These are phyloP conservation scores for Fusarium sp. DNA, from an alignment of 2,329 filamentous ascomycete species.

Conservation along the genomic window DNA sequence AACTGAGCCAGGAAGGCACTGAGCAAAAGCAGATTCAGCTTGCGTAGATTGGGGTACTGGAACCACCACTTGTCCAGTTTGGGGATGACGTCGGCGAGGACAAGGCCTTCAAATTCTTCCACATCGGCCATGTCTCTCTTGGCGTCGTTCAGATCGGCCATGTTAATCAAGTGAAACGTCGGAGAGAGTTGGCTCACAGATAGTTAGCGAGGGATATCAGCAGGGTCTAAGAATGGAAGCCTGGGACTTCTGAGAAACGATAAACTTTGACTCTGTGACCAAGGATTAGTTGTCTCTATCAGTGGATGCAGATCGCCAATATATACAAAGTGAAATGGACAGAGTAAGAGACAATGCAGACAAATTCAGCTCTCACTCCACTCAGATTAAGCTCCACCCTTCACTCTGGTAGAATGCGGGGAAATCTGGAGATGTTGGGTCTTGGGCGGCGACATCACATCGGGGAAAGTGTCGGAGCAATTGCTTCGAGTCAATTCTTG, in stretches of 20 bases:
- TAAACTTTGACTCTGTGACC: neutral
- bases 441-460: too few relatives aligned
- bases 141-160: neutral
- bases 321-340: neutral
- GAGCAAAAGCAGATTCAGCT: neutral
- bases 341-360: neutral
- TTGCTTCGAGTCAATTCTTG: too few relatives aligned
- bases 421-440: neutral
- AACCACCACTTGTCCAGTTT: neutral
- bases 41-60: neutral
- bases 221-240: too few relatives aligned
- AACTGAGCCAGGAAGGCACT: neutral
- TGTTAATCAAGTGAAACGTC: neutral
- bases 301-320: neutral
- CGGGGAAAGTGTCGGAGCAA: too few relatives aligned
- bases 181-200: too few relatives aligned
- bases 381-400: neutral
- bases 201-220: too few relatives aligned
- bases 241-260: too few relatives aligned
- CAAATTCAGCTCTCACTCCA: neutral
- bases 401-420: neutral
- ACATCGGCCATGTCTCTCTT: neutral
- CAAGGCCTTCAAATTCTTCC: neutral
- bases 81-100: neutral
- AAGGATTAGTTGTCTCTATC: accelerated